A percentile compares a stretch with the other conserved stretches of the same genome.
phyloP scores from a whole-genome alignment of 345 rosid genomes.

The Cardamine resedifolia region DNA sequence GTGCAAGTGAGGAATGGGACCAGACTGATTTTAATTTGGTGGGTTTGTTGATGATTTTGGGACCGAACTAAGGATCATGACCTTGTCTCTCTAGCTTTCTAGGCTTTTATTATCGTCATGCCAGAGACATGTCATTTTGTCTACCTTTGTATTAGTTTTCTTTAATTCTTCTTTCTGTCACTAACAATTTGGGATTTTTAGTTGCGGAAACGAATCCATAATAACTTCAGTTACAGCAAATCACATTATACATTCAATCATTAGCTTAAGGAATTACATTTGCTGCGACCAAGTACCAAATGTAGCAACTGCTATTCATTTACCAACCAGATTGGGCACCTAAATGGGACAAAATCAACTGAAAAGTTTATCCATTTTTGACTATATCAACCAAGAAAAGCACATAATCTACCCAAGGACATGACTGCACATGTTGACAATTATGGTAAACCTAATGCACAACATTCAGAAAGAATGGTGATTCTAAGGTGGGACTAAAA shows the following conservation, averaged over 20 bases:
- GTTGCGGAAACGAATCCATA: neutral
- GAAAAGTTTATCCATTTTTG: neutral
- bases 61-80: slow-evolving; percentile 33
- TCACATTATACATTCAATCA: neutral
- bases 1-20: slow-evolving; percentile 32
- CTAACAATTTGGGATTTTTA: neutral
- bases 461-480: neutral
- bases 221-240: neutral
- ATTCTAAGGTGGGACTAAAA: neutral
- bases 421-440: neutral
- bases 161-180: neutral
- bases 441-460: neutral
- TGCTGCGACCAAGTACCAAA: neutral
- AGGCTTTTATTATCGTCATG: slow-evolving; percentile 15
- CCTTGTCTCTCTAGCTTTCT: slow-evolving; percentile 29
- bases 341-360: neutral
- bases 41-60: slow-evolving; percentile 33
- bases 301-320: neutral
- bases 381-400: neutral
- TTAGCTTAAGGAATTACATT: neutral
- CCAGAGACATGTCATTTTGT: neutral
- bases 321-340: neutral
- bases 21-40: slow-evolving; percentile 18
- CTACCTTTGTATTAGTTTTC: neutral
- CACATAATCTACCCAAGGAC: neutral